Base-by-base conservation (phyloP, 2,329 filamentous ascomycete species). In the Aspergillus jensenii region DNA sequence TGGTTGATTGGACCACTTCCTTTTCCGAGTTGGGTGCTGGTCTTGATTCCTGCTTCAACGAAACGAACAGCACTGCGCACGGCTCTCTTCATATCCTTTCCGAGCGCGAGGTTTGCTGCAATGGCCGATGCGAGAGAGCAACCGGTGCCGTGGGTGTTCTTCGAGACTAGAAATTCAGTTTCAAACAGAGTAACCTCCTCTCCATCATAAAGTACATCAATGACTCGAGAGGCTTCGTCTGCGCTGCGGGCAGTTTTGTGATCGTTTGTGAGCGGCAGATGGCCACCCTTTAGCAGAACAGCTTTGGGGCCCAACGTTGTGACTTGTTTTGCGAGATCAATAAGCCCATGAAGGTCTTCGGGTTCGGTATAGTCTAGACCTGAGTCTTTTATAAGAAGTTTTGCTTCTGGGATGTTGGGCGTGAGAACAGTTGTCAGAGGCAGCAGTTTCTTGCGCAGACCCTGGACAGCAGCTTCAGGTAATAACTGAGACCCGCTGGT, bases 111-210 rank as follows among this genome's bases (percentile, higher is more conserved):
- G 60, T 87, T 87, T 53, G 83, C 86, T 1, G 86, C 84, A 65
- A 89, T 86, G 6, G 86, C 86, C 43, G 86, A 96, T 41, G 95
- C 95, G 59, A 98, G 82, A 9, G 92, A 96, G 71, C 95, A 99
- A 4, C 95, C 95, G 0, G 95, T 98, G 1, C 95, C 95, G 68
- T 99, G 95, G 0, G 93, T 98, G 69, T 93, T 93, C 59, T 81
- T 88, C 8, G 89, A 91, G 9, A 81, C 76, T 61, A 91, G 81
- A 69, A 89, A 97, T 4, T 82, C 80, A 40, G 86, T 90, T 72
- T 92, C 83, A 49, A 96, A 82, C 40, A 86, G 78, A 1, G 85
- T 79, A 0, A 82, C 73, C n/a, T 82, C 74, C 0, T 77, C 79
- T 0, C 81, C 81, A 6, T 90, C 89, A 44, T 86, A 85, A 5